Evolutionary conservation across 164 flowering plant species (phyloP).

Genomic region (Vitis amurensis): DNA sequence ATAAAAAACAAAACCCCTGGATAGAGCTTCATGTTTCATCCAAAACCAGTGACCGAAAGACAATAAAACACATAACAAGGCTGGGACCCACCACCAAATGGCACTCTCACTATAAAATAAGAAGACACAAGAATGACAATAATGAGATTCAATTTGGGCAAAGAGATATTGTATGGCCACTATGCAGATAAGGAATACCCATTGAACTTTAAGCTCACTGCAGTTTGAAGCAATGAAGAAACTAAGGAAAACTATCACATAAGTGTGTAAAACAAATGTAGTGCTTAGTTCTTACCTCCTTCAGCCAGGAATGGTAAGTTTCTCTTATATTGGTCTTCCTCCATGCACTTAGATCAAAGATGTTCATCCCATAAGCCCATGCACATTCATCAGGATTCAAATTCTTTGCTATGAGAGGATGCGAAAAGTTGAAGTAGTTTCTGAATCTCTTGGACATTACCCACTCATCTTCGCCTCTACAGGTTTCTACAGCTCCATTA

Average conservation of each 20-base stretch:
- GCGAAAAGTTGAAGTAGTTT: constrained; percentile 94
- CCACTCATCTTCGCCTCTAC: constrained; percentile 91
- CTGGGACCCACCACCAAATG: too few species aligned
- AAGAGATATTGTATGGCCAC: too few species aligned
- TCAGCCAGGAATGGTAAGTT: constrained; percentile 89
- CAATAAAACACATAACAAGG: too few species aligned
- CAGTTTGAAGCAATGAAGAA: background rate
- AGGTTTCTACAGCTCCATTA: constrained; percentile 97
- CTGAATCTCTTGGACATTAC: constrained; percentile 91
- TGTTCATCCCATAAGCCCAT: constrained; percentile 99
- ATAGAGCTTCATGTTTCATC: too few species aligned
- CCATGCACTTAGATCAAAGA: constrained; percentile 92
- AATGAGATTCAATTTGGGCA: too few species aligned
- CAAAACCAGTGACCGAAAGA: too few species aligned
- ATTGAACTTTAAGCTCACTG: too few species aligned
- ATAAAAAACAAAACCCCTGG: too few species aligned
- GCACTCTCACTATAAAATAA: too few species aligned
- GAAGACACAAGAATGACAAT: too few species aligned
- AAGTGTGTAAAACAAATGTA: background rate
- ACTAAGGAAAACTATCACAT: background rate
- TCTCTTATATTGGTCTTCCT: constrained; percentile 85
- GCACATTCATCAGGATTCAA: constrained; percentile 95
- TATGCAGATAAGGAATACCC: too few species aligned
- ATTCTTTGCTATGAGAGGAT: constrained; percentile 73
- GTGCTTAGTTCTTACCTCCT: constrained; percentile 60